Evolutionary conservation across 1,284 basidiomycete species (phyloP), one percentile per base, ranked within the genome.

Genomic region (Amylostereum chailletii): DNA sequence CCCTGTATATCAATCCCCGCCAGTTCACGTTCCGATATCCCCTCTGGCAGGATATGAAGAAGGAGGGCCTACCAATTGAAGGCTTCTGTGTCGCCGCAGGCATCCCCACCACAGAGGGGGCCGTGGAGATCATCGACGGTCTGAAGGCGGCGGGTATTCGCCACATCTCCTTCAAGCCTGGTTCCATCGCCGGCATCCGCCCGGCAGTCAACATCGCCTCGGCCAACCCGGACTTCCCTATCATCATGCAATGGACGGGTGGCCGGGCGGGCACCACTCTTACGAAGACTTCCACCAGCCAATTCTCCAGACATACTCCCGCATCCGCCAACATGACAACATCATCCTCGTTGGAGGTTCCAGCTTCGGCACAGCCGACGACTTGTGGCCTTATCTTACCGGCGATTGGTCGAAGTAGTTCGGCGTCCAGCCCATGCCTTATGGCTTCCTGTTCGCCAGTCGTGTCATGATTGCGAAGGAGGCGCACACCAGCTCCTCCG

Each of bases 281-380:
- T 97, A 86, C 67, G 96, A 99, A 68, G 96, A 99, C 68, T 94
- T 98, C 81, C 94, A 98, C 65, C 92, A 96, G 67, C 95, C 96
- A 0, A 84, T 99, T 59, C 74, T 99, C 42, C 71, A 84, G 43
- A 98, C 94, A 0, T 99, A 99, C 69, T 76, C 83, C 44, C 72
- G 87, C 26, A 96, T 99, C 64, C 88, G 95, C 55, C 84, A 89
- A 60, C 86, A 94, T 57, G 62, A 76, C 49, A 99, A 99, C 70
- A 86, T 99, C 58, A 77, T 81, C 48, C 86, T 99, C 54, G 85
- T 99, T 47, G 94, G 81, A 52, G 96, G 96, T n/a, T 96, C 93
- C 50, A 95, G 95, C 46, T 98, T 99, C 62, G 95, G 95, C 62
- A 89, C 85, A 45, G 90, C 90, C 8, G 93, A 96, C 48, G 95